Evolutionary conservation across 208 protist genomes (phyloP).

Genomic region (Acanthamoeba royreba): DNA sequence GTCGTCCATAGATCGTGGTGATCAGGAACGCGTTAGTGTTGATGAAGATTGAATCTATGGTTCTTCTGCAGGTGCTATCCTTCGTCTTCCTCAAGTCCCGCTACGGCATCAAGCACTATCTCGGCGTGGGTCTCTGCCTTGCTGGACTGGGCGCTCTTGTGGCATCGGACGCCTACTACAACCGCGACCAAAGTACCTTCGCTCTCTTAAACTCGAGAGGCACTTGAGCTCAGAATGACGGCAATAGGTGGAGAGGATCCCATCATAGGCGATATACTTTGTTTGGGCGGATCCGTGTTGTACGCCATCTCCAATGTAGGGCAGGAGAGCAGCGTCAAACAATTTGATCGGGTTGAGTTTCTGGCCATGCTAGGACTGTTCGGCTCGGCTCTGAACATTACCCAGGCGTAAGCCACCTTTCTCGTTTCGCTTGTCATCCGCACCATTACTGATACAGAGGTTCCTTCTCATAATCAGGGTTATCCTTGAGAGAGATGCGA

Average conservation of each 20-base stretch:
- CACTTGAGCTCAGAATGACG: not conserved
- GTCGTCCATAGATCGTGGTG: no score
- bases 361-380: slow-evolving; percentile 70
- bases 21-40: no score
- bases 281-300: slow-evolving; percentile 78
- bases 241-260: not conserved
- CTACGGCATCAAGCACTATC: slow-evolving; percentile 84
- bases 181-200: not conserved
- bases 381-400: slow-evolving; percentile 46
- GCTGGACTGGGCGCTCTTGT: slow-evolving; percentile 82
- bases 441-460: not conserved
- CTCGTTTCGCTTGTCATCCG: not conserved
- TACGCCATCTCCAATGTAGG: slow-evolving; percentile 91
- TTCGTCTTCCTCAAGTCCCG: slow-evolving; percentile 84
- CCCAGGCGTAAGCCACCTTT: slow-evolving; percentile 42
- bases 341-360: slow-evolving; percentile 58
- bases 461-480: not conserved
- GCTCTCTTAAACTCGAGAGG: not conserved
- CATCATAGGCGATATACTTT: slow-evolving; percentile 85
- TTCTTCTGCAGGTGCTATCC: slow-evolving; percentile 80
- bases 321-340: slow-evolving; percentile 86
- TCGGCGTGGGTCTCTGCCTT: slow-evolving; percentile 83
- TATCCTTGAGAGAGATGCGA: not conserved
- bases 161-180: slow-evolving; percentile 48
- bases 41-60: no score